Base-by-base conservation (phyloP, 2,329 filamentous ascomycete genomes). In the Stemphylium vesicarium region DNA sequence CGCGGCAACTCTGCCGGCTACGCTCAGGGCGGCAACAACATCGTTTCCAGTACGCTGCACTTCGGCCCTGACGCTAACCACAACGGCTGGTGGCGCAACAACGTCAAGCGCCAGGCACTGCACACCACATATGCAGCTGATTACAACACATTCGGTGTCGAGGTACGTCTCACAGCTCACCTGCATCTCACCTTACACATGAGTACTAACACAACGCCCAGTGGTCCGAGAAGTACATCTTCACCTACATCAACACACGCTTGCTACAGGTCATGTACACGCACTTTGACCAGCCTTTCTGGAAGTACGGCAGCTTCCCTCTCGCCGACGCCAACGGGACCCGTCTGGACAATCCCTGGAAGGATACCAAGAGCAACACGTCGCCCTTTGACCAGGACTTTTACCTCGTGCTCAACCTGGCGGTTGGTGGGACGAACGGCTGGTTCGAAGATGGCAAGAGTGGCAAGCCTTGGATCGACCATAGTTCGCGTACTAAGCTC, bases 191-290 rank as follows among this genome's bases (percentile, higher is more conserved):
- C 22, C 7, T 6, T 10, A 6, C 11, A 40, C 18, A 41, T 9
- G 16, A 18, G 20, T 12, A 33, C 48, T 62, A 48, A 66, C 29
- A n/a, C 8, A 4, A 22, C 11, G 13, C 16, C 32, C 31, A 74
- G 76, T 96, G 91, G 91, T 92, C 86, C 46, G 84, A 94, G 65
- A 94, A 93, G 75, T 95, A 96, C 74, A 79, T 95, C 56, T 96
- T 94, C 79, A 93, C 90, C 20, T 96, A 92, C 72, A 83, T 96
- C 79, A 89, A 95, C 81, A 88, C 85, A 40, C 87, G 89, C 11
- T 84, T 96, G 16, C 80, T 92, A 24, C 90, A 94, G 73, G 90
- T 94, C 46, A 82, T 92, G 58, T 96, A 92, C 79, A 88, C 85
- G 64, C 90, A 76, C 74, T 92, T 92, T 68, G 79, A 88, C 64